Evolutionary conservation across 2,329 filamentous ascomycete genomes (phyloP), one percentile per base, ranked within the genome.

Genomic region (Fusarium albidum): DNA sequence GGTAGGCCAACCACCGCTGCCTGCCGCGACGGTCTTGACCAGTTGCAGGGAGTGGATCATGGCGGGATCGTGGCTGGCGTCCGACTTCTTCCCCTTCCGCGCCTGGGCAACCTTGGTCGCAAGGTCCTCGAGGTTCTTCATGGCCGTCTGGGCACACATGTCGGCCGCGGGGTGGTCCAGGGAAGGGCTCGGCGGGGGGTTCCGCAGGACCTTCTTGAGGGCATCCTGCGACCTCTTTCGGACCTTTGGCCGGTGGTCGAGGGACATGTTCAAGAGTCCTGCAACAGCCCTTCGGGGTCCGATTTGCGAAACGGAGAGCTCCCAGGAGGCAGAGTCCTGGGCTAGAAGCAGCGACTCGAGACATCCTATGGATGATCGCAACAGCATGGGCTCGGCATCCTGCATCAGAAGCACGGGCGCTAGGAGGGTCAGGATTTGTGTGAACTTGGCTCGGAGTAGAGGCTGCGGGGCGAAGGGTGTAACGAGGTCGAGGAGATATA

Each of bases 401-500:
- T 86, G 80, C 61, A 91, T 82, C 47, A 90, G 87, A 39, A 99
- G 82, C 11, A 93, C 89, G 3, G 94, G 93, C 15, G 91, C 92
- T 63, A 99, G 84, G 56, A 90, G 87, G 27, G 88, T 86, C 55
- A 99, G 86, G 68, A 99, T 97, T 74, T 96, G 91, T 25, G 91
- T 89, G 78, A 99, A 99, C 74, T 98, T 97, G 63, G 92, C 90
- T 69, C 93, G 91, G 51, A 99, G 88, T 54, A 99, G 87, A 55
- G 93, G 86, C 57, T 91, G 84, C 48, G 95, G 92, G 57, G 93
- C 87, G 76, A 88, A 90, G 53, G 90, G 90, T 13, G 92, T 95
- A 65, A 97, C 85, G 63, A 96, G 81, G 75, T 99, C 94, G 78
- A 99, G 91, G 13, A 99, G 87, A 75, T 99, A 99, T 65, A 99